Evolutionary conservation across 2,329 filamentous ascomycete species (phyloP).

Genomic region (Alternaria atra): DNA sequence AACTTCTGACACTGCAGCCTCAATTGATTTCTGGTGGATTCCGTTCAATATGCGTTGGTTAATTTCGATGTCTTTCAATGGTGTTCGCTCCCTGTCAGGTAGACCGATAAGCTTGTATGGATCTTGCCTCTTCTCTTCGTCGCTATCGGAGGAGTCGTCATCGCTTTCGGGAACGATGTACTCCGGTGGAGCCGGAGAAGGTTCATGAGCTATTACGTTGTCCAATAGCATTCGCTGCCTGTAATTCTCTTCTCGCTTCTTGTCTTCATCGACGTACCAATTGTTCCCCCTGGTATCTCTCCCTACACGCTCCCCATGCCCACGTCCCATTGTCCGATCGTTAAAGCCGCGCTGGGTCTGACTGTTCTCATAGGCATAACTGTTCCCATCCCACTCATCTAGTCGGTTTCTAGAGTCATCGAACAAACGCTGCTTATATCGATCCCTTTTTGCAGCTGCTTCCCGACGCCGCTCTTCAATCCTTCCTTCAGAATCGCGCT

Average conservation of each 20-base stretch:
- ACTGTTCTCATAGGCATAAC: not conserved
- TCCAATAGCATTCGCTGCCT: not conserved
- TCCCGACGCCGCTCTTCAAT: not conserved
- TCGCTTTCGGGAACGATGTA: not conserved
- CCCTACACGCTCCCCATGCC: not conserved
- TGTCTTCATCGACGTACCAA: not conserved
- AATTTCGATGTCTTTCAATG: not conserved
- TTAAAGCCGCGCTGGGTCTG: not conserved
- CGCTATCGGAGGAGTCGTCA: not conserved
- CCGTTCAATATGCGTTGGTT: not conserved
- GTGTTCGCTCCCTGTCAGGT: not conserved
- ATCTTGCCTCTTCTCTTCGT: not conserved
- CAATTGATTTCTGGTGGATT: slow-evolving; percentile 1
- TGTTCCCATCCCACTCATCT: not conserved
- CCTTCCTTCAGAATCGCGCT: not conserved
- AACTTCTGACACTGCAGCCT: not conserved
- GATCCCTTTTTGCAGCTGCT: not conserved
- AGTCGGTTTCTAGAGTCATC: not conserved
- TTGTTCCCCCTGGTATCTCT: not conserved
- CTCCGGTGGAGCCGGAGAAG: not conserved
- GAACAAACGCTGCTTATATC: not conserved
- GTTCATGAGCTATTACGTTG: not conserved
- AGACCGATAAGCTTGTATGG: slow-evolving; percentile 5
- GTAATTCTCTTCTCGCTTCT: not conserved
- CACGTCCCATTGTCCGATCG: not conserved